phyloP scores from a whole-genome alignment of 2,329 filamentous ascomycete species.

The Penicillium sp. region DNA sequence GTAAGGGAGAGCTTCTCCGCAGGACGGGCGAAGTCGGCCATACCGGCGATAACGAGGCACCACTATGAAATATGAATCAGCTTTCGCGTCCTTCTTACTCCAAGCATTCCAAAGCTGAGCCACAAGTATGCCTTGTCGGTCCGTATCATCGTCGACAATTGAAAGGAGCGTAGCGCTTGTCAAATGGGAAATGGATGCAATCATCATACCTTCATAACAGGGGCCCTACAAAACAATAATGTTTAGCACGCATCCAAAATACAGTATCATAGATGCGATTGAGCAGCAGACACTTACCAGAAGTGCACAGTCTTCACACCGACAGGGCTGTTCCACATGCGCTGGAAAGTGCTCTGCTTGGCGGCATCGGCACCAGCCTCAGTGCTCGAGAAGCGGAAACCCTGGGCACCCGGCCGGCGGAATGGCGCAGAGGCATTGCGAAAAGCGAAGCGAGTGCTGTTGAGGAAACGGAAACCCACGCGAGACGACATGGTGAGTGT shows the following conservation, averaged over 20 bases:
- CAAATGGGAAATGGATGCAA: conserved; percentile 2
- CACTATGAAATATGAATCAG: conserved; percentile 56
- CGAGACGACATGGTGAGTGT: conserved; percentile 50
- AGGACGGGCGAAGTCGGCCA: conserved; percentile 87
- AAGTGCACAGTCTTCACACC: conserved; percentile 96
- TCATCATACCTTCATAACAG: conserved; percentile 74
- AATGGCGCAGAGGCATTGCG: conserved; percentile 55
- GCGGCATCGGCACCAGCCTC: conserved; percentile 48
- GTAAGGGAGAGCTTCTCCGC: conserved; percentile 89
- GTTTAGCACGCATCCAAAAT: conserved; percentile 3
- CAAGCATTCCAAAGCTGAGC: background rate
- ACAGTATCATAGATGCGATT: background rate
- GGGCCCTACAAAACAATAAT: conserved; percentile 61
- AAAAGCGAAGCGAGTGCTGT: conserved; percentile 50
- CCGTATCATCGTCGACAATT: background rate
- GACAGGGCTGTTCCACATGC: conserved; percentile 78
- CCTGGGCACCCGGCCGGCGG: conserved; percentile 49
- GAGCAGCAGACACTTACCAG: conserved; percentile 59
- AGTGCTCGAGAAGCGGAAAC: conserved; percentile 70
- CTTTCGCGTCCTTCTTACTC: background rate
- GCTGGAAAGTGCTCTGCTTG: conserved; percentile 60
- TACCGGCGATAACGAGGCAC: conserved; percentile 86
- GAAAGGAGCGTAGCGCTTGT: conserved; percentile 1
- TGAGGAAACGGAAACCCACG: conserved; percentile 57
- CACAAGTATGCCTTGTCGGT: background rate